phyloP scores from a whole-genome alignment of 1,139 yeast species.

The Debaryomycetaceae sp. region DNA sequence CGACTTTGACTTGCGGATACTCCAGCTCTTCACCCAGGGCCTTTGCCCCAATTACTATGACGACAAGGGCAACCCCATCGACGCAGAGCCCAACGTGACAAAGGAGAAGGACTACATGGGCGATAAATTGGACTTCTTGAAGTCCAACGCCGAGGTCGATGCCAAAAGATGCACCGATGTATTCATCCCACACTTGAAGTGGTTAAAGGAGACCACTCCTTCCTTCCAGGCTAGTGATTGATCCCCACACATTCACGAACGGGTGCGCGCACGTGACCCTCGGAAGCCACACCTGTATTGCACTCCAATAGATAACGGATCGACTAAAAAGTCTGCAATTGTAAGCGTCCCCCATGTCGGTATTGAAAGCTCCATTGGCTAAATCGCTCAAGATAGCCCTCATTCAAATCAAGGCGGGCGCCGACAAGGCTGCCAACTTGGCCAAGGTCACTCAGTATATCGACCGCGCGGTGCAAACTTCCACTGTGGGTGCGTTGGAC shows the following conservation, averaged over 20 bases:
- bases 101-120: slow-evolving; percentile 31
- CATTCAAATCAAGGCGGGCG: slow-evolving; percentile 62
- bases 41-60: slow-evolving; percentile 36
- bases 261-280: too few species aligned
- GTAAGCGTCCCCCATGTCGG: too few species aligned
- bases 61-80: slow-evolving; percentile 24
- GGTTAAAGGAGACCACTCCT: slow-evolving; percentile 37
- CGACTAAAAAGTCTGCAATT: too few species aligned
- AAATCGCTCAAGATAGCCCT: slow-evolving; percentile 59
- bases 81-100: slow-evolving; percentile 17
- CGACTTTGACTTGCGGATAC: slow-evolving; percentile 47
- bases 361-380: slow-evolving; percentile 28
- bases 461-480: slow-evolving; percentile 41
- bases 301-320: too few species aligned
- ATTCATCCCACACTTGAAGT: slow-evolving; percentile 34
- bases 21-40: slow-evolving; percentile 35
- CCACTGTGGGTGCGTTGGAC: slow-evolving; percentile 44
- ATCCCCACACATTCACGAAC: too few species aligned
- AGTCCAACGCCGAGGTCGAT: slow-evolving; percentile 20
- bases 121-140: slow-evolving; percentile 25
- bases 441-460: slow-evolving; percentile 47
- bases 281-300: too few species aligned
- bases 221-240: too few species aligned
- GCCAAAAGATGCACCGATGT: slow-evolving; percentile 31
- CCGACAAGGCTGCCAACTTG: slow-evolving; percentile 58